Evolutionary conservation across 139 green algal genomes (phyloP), one percentile per base, ranked within the genome.

Genomic region (Pseudopediastrum boryanum): DNA sequence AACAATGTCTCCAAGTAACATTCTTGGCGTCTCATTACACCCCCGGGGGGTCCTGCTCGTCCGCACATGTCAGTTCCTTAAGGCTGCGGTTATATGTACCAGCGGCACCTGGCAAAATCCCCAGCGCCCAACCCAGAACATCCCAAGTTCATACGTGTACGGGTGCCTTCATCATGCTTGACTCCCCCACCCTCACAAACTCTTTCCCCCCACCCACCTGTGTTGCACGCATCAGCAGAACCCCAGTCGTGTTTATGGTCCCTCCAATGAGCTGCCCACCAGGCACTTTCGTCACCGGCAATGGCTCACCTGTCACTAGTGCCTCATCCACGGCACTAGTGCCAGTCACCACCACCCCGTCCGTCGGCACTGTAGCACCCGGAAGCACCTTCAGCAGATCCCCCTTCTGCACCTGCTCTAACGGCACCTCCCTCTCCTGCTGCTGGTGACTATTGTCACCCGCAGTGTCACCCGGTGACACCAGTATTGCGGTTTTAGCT

Each of bases 281-380:
- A 0, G 73, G 33, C 2, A 52, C 38, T 78, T 98, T 98, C 38
- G 51, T 70, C 52, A 98, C 92, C 0, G 94, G 81, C 76, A 71
- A 87, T 33, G 75, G 82, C 83, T 99, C 96, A 4, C 96, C 96
- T 29, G 96, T 99, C 12, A 99, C 83, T 95, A 99, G 98, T 64
- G 86, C 90, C 86, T 99, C 96, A 68, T 99, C 92, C 41, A 96
- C 90, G 51, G 94, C 83, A 1, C 87, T 95, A 13, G 80, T 64
- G 31, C 94, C 96, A 43, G 73, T 70, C 27, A 95, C 54, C 31
- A 99, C 88, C 8, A 84, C 71, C 1, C 96, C 96, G 81, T 99
- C 96, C 2, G 87, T 84, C 6, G 96, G 93, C 3, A 98, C 74
- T 12, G 89, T 81, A 0, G 87, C 84, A 7, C 95, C 95, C 0